Evolutionary conservation across 345 rosid species (phyloP).

Genomic region (Kernera saxatilis): DNA sequence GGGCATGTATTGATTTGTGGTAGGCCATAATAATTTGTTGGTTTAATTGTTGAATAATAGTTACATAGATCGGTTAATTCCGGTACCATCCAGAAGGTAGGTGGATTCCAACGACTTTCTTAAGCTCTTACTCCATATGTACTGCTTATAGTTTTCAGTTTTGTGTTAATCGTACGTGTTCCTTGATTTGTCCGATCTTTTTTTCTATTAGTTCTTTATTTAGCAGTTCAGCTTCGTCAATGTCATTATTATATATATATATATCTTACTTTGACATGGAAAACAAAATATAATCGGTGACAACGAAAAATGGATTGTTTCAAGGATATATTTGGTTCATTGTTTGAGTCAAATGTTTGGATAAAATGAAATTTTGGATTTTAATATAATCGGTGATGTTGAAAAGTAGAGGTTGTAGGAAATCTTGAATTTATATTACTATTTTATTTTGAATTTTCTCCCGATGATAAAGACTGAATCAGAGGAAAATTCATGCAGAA

Average conservation of each 20-base stretch:
- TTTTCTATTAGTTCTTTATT: neutral
- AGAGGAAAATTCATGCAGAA: no score
- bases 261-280: neutral
- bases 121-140: neutral
- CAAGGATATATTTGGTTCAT: no score
- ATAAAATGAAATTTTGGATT: no score
- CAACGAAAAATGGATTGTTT: no score
- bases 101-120: slow-evolving; percentile 7
- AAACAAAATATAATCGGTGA: no score
- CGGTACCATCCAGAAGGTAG: neutral
- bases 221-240: neutral
- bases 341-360: no score
- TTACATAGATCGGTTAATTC: slow-evolving; percentile 6
- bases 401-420: no score
- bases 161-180: neutral
- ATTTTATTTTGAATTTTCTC: no score
- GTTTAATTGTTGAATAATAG: neutral
- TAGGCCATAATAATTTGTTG: slow-evolving; percentile 14
- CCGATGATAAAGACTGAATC: no score
- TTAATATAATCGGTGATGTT: no score
- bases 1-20: slow-evolving; percentile 13
- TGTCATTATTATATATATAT: no score
- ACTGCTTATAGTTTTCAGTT: neutral
- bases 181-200: neutral
- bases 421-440: no score